phyloP scores from a whole-genome alignment of 441 rosid species.

The Hura crepitans region DNA sequence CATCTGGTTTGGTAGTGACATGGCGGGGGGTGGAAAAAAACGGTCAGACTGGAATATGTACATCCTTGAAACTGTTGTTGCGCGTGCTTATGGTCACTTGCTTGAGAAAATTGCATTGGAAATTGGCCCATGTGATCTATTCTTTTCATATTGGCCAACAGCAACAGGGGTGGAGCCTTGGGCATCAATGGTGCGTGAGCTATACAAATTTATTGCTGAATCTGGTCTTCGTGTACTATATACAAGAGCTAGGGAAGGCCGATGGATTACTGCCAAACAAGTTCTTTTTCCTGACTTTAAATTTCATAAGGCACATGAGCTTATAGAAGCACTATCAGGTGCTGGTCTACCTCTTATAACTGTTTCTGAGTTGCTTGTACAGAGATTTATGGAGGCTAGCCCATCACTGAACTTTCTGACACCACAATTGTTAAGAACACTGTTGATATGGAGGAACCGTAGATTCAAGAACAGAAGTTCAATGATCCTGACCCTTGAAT shows the following conservation, averaged over 20 bases:
- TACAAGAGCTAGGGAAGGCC: conserved; percentile 93
- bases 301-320: conserved; percentile 64
- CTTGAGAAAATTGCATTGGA: conserved; percentile 83
- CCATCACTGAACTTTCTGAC: conserved; percentile 78
- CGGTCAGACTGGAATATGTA: conserved; percentile 96
- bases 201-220: conserved; percentile 69
- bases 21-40: conserved; percentile 96
- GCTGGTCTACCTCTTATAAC: conserved; percentile 79
- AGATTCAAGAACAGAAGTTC: conserved; percentile 63
- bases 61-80: conserved; percentile 77
- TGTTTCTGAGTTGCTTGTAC: conserved; percentile 62
- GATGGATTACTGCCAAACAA: conserved; percentile 91
- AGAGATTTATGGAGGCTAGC: conserved; percentile 69
- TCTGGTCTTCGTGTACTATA: conserved; percentile 70
- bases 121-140: conserved; percentile 80
- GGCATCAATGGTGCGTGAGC: conserved; percentile 80
- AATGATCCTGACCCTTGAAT: conserved; percentile 75
- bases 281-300: conserved; percentile 89
- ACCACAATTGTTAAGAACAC: conserved; percentile 69
- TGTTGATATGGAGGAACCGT: conserved; percentile 75
- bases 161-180: conserved; percentile 74
- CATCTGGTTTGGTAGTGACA: conserved; percentile 99
- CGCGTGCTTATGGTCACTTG: conserved; percentile 92
- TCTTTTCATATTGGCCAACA: conserved; percentile 90
- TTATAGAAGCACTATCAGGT: conserved; percentile 73